Evolutionary conservation across 2,329 filamentous ascomycete genomes (phyloP), one percentile per base, ranked within the genome.

Genomic region (Nannizzia gypsea): DNA sequence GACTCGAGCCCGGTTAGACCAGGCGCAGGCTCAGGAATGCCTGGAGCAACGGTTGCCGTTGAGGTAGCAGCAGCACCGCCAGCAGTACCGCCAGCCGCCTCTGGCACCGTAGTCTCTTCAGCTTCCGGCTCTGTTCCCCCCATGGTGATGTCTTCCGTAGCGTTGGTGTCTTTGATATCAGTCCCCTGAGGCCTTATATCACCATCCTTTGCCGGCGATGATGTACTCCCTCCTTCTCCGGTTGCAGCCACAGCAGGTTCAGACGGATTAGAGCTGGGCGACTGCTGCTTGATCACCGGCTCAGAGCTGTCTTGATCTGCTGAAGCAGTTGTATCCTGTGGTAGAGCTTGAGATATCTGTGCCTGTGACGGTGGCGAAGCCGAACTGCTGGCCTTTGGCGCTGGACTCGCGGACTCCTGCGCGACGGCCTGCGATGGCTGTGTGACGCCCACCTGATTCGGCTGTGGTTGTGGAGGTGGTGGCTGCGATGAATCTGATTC

Each of bases 1-100:
- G 80, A 72, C 44, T 76, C 77, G 56, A 81, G 71, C 57, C 79
- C 76, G 57, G 80, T 75, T 26, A 72, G 67, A 6, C 66, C 62
- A n/a, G 65, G 36, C 61, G 61, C 57, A 56, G 61, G 24, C 61
- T 34, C 58, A n/a, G 57, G 31, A 31, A 63, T 60, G 13, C 63
- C 60, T 17, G 64, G 65, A 13, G 61, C 63, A 4, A 66, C 61
- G 61, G 22, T 42, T 62, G 38, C 20, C 20, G 38, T 20, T 13
- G 13, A 15, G 3, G 38, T 20, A 5, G 13, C 15, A 26, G 26
- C 56, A 48, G 40, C 56, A 56, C 59, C 61, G 50, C 62, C 65
- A 40, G 56, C 61, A 6, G 62, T 62, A n/a, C 9, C 31, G 61
- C 59, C 61, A 59, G 61, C 62, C 9, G 65, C 64, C n/a, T 61